Evolutionary conservation across 2,329 filamentous ascomycete species (phyloP).

Genomic region (Alternaria burnsii): DNA sequence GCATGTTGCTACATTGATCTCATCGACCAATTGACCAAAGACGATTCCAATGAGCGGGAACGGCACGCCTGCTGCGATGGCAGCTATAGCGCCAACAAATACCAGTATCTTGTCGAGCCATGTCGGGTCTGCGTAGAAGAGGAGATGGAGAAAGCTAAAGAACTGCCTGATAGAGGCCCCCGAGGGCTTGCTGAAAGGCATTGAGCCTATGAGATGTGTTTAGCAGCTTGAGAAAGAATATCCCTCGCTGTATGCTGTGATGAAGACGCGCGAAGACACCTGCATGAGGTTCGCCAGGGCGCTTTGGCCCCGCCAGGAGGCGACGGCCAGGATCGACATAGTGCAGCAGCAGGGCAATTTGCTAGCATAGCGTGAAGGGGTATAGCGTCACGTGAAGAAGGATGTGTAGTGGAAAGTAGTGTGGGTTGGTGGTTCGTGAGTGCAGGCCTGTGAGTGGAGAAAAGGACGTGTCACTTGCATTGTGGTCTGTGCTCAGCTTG

Average conservation of each 20-base stretch:
- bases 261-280: constrained; percentile 30
- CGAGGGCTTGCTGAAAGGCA: constrained; percentile 41
- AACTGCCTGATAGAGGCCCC: constrained; percentile 40
- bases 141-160: constrained; percentile 44
- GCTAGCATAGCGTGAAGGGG: constrained; percentile 21
- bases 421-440: constrained; percentile 15
- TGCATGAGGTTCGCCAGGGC: constrained; percentile 27
- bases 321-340: constrained; percentile 38
- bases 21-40: constrained; percentile 70
- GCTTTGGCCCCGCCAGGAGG: constrained; percentile 31
- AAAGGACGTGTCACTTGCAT: constrained; percentile 19
- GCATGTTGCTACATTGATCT: constrained; percentile 67
- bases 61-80: constrained; percentile 67
- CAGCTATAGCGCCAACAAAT: constrained; percentile 52
- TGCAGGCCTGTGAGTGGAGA: constrained; percentile 11
- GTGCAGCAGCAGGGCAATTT: constrained; percentile 16
- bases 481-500: constrained; percentile 12
- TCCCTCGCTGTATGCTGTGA: constrained; percentile 25
- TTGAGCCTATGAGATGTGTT: constrained; percentile 26
- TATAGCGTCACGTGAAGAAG: constrained; percentile 27
- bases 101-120: constrained; percentile 50
- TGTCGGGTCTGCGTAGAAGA: constrained; percentile 49
- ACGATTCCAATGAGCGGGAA: constrained; percentile 71
- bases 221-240: constrained; percentile 18
- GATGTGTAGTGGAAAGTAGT: constrained; percentile 21